Base-by-base conservation (phyloP, 768 basidiomycete genomes). In the Leucocoprinus sp. region DNA sequence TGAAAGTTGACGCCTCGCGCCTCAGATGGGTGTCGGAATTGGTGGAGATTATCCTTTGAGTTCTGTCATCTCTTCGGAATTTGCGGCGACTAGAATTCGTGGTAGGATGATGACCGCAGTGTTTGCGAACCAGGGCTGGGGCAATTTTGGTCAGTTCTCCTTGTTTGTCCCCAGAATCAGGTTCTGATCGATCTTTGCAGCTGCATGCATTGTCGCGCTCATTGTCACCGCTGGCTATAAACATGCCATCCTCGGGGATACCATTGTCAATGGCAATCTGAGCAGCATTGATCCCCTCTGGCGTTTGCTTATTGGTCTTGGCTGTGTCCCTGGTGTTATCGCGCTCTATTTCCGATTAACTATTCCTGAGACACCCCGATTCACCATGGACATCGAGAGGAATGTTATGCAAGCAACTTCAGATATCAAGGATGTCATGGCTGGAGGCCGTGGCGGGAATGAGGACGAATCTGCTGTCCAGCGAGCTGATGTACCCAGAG, bases 321-420 rank as follows among this genome's bases (percentile, higher is more conserved):
- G 91, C 36, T 85, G 82, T 45, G 68, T 95, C 40, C 92, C 91
- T 26, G 91, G 78, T 45, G 72, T 70, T 33, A 58, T 91, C 46
- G 90, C 88, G 15, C 78, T 93, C 41, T 93, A 91, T 70, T 93
- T 88, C 83, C 87, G 91, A 60, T 74, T 93, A 26, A 92, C 90
- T 19, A 92, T 93, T 56, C 88, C 91, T 2, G 90, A 93, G 61
- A 93, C 90, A 0, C 91, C 91, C 21, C 87, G 91, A 52, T 77
- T 74, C 62, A 95, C 91, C 49, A 92, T 93, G 84, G 91, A 93
- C 69, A 76, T 93, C 49, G 88, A 92, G 62, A 73, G 84, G 40
- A 91, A 93, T 61, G 67, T 93, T 35, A 68, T 75, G 31, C 85
- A 84, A 57, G 91, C 89, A 5, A 45, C 78, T 0, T 64, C 71